Percentiles rank a stretch among this genome's conserved stretches.
Evolutionary conservation across 805 yeast species (phyloP).

Genomic region (Nakazawaea populi): DNA sequence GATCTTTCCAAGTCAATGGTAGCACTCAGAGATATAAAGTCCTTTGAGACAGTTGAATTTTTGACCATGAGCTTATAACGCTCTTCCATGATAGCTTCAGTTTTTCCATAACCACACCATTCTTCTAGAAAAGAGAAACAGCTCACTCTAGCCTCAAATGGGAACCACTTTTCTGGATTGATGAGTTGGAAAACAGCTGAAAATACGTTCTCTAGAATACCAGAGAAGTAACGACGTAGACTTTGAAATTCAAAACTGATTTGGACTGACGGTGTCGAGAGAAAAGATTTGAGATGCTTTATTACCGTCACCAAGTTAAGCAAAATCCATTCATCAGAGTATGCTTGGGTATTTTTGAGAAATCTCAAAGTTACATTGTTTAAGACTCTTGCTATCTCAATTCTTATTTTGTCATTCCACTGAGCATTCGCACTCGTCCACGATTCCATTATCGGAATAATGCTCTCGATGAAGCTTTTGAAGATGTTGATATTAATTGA

Average conservation of each 20-base stretch:
- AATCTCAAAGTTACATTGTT: constrained; percentile 63
- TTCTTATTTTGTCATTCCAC: constrained; percentile 44
- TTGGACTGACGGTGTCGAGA: constrained; percentile 51
- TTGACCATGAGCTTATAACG: constrained; percentile 57
- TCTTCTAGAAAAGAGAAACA: constrained; percentile 80
- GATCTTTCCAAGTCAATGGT: constrained; percentile 76
- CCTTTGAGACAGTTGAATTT: constrained; percentile 28
- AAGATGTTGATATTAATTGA: constrained; percentile 88
- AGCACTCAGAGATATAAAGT: constrained; percentile 52
- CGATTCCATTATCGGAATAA: constrained; percentile 52
- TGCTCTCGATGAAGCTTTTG: constrained; percentile 70
- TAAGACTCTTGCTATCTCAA: constrained; percentile 75
- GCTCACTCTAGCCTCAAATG: constrained; percentile 78
- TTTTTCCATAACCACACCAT: constrained; percentile 91
- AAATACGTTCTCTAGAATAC: constrained; percentile 71
- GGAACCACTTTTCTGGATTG: constrained; percentile 56
- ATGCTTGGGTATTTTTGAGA: constrained; percentile 41
- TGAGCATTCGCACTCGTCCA: constrained; percentile 45
- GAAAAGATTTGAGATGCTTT: constrained; percentile 53
- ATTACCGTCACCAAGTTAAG: constrained; percentile 56
- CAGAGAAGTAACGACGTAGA: constrained; percentile 78
- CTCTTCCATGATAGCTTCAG: constrained; percentile 52
- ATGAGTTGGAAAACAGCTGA: constrained; percentile 40
- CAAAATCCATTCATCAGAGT: constrained; percentile 64
- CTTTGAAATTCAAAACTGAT: constrained; percentile 65